Evolutionary conservation across 495 filamentous ascomycete genomes (phyloP), one percentile per base, ranked within the genome.

Genomic region (Cercophora sp.): DNA sequence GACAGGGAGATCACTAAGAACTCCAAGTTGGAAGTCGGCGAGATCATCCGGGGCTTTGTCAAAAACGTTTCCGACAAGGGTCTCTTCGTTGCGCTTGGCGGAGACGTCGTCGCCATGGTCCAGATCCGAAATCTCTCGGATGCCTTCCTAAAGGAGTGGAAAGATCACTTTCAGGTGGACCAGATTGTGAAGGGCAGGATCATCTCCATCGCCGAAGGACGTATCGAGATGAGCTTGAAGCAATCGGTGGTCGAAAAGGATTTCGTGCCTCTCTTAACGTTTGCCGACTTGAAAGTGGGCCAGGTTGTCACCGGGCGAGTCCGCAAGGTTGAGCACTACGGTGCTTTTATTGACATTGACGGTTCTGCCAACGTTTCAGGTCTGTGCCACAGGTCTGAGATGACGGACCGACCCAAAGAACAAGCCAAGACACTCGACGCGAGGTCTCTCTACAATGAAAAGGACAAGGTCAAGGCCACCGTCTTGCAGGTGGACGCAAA

Each of bases 71-170:
- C 87, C 0, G 89, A 96, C 54, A 87, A 85, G 56, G 93, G 92
- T 32, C 61, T 97, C 1, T 96, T 96, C 57, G 80, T 98, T 26
- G 72, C 81, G 40, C 72, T 98, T 4, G 88, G 88, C 23, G 83
- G 84, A 22, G 81, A 85, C 51, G 73, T 96, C n/a, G 87, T 82
- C 25, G 92, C 85, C 3, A 87, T 87, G 65, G 83, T 92, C 24
- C 83, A 84, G 54, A 81, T 97, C 41, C 85, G 85, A 9, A 89
- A 96, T 62, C 81, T 97, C 15, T 95, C 91, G 0, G 92, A 98
- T 64, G 79, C 79, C 3, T 97, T 81, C 64, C 74, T 97, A 59
- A 97, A 96, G 68, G 89, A 96, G 41, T 98, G 93, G 93, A 95
- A 95, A 72, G 78, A 85, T n/a, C 69, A 80, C 13, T 96, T 89